Evolutionary conservation across 2,329 filamentous ascomycete species (phyloP), one percentile per base, ranked within the genome.

Genomic region (Colletotrichum sp.): DNA sequence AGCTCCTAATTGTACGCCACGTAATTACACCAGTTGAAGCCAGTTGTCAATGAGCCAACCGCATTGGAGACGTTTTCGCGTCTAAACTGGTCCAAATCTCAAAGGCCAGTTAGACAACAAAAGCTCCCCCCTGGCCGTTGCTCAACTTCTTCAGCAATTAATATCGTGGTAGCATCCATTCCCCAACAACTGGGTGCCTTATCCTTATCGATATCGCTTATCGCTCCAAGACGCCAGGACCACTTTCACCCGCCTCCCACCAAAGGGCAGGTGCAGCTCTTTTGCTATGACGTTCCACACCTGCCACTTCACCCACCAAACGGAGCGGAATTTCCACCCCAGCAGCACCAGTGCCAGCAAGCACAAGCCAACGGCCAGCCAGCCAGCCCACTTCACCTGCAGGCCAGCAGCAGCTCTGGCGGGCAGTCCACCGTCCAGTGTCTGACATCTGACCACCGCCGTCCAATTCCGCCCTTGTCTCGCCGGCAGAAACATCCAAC

Each of bases 361-460:
- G 43, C 43, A 52, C 43, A 52, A 52, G 43, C 55, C 55, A 59
- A 59, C 55, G 55, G 55, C 55, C 55, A 61, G 60, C 71, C 57
- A 61, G 48, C 61, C 66, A 74, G 61, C 61, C 60, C 67, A 69
- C 52, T 34, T 30, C 66, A 74, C 24, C 28, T 65, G 67, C 61
- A 71, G 48, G 52, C 30, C 68, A 28, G 30, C 71, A 59, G 24
- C 60, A 52, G 43, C 36, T 64, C 28, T 32, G 68, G 39, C 55
- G 39, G 59, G 64, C 70, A 28, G 59, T 4, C 43, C 43, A 52
- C 43, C 43, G n/a, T 52, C 43, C n/a, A 52, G n/a, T 52, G n/a
- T 43, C 70, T 73, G 73, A 60, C 73, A 75, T 75, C 64, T 75
- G 73, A 75, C 70, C 70, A 73, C 73, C 69, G 57, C 73, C 69